phyloP scores from a whole-genome alignment of 2,329 filamentous ascomycete genomes.

The Phyllosticta ampelicida region DNA sequence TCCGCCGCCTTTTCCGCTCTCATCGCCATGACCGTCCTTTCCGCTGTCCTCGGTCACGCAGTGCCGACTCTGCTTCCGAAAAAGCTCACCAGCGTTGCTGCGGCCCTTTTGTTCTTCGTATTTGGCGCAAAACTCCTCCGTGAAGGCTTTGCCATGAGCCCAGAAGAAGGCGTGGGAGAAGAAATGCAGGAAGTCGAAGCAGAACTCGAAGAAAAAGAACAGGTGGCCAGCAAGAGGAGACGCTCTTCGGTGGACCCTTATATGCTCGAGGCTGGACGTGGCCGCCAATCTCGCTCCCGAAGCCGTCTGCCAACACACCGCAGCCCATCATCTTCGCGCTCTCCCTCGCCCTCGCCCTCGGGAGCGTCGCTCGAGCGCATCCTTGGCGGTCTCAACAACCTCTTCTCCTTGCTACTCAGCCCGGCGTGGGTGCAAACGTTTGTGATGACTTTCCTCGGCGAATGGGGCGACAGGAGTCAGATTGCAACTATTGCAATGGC shows the following conservation, averaged over 20 bases:
- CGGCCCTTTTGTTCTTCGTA: conserved; percentile 73
- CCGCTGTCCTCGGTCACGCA: conserved; percentile 82
- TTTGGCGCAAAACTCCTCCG: conserved; percentile 77
- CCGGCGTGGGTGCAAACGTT: conserved; percentile 99
- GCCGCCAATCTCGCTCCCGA: conserved; percentile 60
- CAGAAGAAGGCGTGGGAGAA: conserved; percentile 82
- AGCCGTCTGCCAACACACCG: conserved; percentile 70
- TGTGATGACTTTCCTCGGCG: conserved; percentile 95
- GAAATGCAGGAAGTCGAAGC: conserved; percentile 97
- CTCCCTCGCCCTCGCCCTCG: conserved; percentile 32
- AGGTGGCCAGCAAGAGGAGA: conserved; percentile 55
- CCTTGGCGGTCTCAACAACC: conserved; percentile 65
- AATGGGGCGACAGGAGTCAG: conserved; percentile 96
- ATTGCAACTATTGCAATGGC: conserved; percentile 99
- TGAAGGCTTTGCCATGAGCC: conserved; percentile 81
- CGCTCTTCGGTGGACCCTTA: conserved; percentile 64
- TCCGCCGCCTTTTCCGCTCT: conserved; percentile 87
- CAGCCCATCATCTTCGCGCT: conserved; percentile 55
- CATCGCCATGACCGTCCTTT: conserved; percentile 88
- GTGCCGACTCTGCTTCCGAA: conserved; percentile 85
- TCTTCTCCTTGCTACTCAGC: conserved; percentile 77
- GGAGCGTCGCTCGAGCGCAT: conserved; percentile 45
- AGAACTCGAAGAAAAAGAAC: conserved; percentile 89
- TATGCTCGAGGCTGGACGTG: conserved; percentile 68
- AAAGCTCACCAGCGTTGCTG: conserved; percentile 78